Evolutionary conservation across 148 eudicot species (phyloP), one percentile per base, ranked within the genome.

Genomic region (Talinum fruticosum): DNA sequence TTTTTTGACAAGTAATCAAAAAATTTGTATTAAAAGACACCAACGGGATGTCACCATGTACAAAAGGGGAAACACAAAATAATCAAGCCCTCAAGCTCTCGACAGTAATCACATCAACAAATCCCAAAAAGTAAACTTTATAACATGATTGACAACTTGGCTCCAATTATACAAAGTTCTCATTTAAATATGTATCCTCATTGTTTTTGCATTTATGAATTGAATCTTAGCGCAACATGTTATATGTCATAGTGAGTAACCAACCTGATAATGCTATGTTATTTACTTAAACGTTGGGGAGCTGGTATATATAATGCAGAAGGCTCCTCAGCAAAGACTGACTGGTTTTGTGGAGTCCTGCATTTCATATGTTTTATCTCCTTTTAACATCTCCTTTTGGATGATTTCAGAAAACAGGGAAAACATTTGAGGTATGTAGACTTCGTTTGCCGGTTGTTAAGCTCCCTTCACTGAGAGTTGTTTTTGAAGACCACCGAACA

Each of bases 401-500:
- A 34, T 67, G 72, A 57, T 67, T 61, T 57, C 87, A 96, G 99
- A 90, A 96, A 87, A 90, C 91, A 41, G 97, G 99, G 61, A 93
- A 91, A 84, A 85, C 90, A 82, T 93, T 87, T 57, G 97, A 96
- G 84, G 92, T 91, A 62, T 81, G 81, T 66, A 86, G 85, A 78
- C 99, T 96, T 86, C 91, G 89, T 83, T 84, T 96, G 84, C 99
- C 99, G 59, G 85, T 91, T 75, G 87, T 96, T 75, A 83, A 87
- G 80, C 87, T 89, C 74, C 84, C 89, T 74, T 96, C 90, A 18
- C 85, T 89, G 54, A 88, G 87, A 81, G 90, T 96, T 79, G 85
- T 89, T 79, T 91, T 87, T 84, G 99, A 96, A 88, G 99, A 96
- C 81, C 97, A 91, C 82, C 94, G 97, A 57, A 96, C 99, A 74